A percentile compares a stretch with the other conserved stretches of the same genome.
These are phyloP conservation scores for Carex sylvatica DNA, from an alignment of 202 grass and related monocot species.

Conservation along the genomic window DNA sequence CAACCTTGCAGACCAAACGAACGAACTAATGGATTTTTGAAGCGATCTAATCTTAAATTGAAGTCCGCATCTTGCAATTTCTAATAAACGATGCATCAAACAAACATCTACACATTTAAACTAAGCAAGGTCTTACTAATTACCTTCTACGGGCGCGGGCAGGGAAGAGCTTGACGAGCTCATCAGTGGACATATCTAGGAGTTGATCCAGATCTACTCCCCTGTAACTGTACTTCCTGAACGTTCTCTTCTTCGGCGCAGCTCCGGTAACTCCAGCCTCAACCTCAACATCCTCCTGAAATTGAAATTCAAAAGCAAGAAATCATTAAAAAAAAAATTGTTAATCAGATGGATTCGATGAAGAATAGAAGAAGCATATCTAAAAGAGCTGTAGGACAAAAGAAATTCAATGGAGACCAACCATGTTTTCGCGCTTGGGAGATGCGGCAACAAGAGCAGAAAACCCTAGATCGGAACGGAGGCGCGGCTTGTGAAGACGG, in stretches of 20 bases:
- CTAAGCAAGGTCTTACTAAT: neutral
- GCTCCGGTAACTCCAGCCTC: constrained; percentile 43
- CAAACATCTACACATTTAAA: neutral
- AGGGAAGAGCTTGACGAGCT: constrained; percentile 86
- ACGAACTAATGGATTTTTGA: too few relatives aligned
- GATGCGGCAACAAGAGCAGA: neutral
- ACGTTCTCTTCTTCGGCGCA: constrained; percentile 93
- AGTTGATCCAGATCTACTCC: constrained; percentile 90
- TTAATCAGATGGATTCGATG: neutral
- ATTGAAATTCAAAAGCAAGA: neutral
- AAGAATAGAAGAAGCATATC: neutral
- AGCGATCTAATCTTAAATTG: neutral
- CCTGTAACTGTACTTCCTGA: constrained; percentile 92
- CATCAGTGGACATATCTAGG: constrained; percentile 90
- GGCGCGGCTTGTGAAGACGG: constrained; percentile 2
- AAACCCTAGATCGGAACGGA: constrained; percentile 21
- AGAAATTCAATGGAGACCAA: neutral
- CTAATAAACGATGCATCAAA: neutral
- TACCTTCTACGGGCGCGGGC: constrained; percentile 79
- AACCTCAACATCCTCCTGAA: constrained; percentile 58
- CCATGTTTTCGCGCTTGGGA: neutral
- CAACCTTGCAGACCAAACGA: neutral
- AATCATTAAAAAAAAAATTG: neutral
- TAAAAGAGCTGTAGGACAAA: neutral
- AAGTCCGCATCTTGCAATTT: neutral